Conservation (phyloP, 441 rosid genomes). For the Syzygium syzygioides region DNA sequence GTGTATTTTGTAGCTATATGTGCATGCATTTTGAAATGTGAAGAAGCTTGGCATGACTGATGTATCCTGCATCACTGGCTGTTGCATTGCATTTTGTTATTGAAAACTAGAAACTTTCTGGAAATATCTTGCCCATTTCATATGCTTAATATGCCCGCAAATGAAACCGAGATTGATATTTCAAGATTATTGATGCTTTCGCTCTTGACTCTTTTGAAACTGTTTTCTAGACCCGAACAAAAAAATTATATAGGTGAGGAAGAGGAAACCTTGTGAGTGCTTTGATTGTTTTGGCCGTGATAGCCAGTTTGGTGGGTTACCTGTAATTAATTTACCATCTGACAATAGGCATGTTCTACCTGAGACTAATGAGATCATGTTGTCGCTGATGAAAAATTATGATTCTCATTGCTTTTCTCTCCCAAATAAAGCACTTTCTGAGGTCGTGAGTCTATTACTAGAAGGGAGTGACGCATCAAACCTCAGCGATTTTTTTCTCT, state of each 20-base stretch:
- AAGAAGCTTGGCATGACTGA: neutral
- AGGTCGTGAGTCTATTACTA: neutral
- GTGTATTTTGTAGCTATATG: neutral
- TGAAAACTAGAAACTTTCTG: neutral
- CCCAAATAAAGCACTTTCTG: neutral
- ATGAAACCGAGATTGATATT: neutral
- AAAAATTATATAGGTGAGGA: neutral
- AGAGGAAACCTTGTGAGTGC: neutral
- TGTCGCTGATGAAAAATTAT: neutral
- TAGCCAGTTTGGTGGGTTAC: neutral
- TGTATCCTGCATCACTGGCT: neutral
- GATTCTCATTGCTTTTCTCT: neutral
- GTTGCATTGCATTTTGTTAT: neutral
- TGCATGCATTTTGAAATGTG: neutral
- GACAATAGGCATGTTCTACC: neutral
- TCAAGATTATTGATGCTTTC: neutral
- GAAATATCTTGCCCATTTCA: neutral
- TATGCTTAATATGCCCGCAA: neutral
- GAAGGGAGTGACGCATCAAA: neutral
- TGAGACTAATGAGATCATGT: neutral
- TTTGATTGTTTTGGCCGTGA: neutral
- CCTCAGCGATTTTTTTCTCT: neutral
- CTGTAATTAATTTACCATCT: neutral
- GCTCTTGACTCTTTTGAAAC: neutral
- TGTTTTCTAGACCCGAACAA: neutral